Evolutionary conservation across 495 filamentous ascomycete genomes (phyloP), one percentile per base, ranked within the genome.

Genomic region (Penicillium alfredii): DNA sequence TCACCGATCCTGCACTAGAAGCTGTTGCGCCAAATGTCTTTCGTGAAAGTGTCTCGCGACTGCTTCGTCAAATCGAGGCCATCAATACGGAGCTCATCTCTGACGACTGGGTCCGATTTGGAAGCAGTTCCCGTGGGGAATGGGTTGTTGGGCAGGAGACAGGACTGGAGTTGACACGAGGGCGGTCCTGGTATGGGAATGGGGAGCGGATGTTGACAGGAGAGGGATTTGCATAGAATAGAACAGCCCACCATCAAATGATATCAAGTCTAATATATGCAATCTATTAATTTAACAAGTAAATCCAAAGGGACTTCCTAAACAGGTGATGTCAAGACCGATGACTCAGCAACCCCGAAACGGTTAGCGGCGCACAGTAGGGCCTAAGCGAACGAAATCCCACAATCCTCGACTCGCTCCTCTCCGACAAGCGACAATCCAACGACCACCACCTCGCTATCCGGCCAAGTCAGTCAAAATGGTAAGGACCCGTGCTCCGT

Each of bases 151-250:
- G 86, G 1, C 75, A 88, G 45, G 85, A 87, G 54, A 74, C 66
- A 43, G 86, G 86, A 1, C 55, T 93, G 25, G 81, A 85, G 44
- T 74, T 76, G 42, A 72, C 80, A 22, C 71, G 67, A 35, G 88
- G 88, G 0, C 64, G 65, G 13, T 66, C 89, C 11, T 95, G 86
- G 86, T 95, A 93, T 64, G 88, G 88, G 15, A 83, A 78, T 15
- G 86, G 87, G 1, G 68, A 78, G 28, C 76, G 70, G 5, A 61
- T 86, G 17, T 50, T 68, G 40, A 17, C 72, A 11, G 86, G 86
- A 4, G 74, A 78, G 52, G 83, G 78, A 11, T 57, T 58, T 25
- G 11, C 16, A 33, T 49, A 29, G n/a, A 36, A 34, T 11, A 20
- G 13, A 30, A 30, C 27, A 26, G 41, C 18, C 20, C 23, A 21